A percentile compares a stretch with the other conserved stretches of the same genome.
These are phyloP conservation scores for Thecamonas trahens DNA, from an alignment of 78 protist species.

Conservation along the genomic window DNA sequence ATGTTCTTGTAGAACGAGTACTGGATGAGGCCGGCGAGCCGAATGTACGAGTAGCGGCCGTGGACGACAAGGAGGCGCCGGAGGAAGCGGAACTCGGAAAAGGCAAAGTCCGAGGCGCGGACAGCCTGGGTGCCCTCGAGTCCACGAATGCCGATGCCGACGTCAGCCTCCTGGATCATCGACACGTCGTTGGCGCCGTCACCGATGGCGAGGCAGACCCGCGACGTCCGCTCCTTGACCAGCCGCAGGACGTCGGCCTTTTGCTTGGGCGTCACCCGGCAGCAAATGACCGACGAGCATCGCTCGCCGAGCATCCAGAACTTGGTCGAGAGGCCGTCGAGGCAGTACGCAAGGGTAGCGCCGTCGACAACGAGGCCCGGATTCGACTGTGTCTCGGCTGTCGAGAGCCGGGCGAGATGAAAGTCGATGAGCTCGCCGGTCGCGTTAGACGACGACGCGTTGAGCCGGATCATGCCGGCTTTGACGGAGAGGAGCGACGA, in stretches of 20 bases:
- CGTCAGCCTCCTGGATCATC: constrained; percentile 63
- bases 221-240: constrained; percentile 4
- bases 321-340: not conserved
- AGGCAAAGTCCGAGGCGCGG: constrained; percentile 52
- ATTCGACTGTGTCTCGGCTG: too few species aligned
- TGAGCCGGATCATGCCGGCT: not conserved
- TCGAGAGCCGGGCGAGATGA: too few species aligned
- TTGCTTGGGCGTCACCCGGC: constrained; percentile 48
- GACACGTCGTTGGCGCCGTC: constrained; percentile 87
- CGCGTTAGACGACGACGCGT: too few species aligned
- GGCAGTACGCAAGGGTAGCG: not conserved
- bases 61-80: constrained; percentile 57
- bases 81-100: constrained; percentile 41
- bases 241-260: constrained; percentile 59
- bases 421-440: too few species aligned
- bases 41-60: constrained; percentile 54
- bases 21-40: constrained; percentile 14
- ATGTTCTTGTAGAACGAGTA: constrained; percentile 72
- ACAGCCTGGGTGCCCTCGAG: constrained; percentile 67
- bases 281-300: constrained; percentile 47
- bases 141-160: constrained; percentile 67
- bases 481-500: constrained; percentile 30
- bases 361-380: constrained; percentile 23
- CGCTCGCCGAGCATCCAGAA: not conserved
- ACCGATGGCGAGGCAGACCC: constrained; percentile 60